Conservation (phyloP, 345 rosid genomes). For the Hypericum androsaemum region DNA sequence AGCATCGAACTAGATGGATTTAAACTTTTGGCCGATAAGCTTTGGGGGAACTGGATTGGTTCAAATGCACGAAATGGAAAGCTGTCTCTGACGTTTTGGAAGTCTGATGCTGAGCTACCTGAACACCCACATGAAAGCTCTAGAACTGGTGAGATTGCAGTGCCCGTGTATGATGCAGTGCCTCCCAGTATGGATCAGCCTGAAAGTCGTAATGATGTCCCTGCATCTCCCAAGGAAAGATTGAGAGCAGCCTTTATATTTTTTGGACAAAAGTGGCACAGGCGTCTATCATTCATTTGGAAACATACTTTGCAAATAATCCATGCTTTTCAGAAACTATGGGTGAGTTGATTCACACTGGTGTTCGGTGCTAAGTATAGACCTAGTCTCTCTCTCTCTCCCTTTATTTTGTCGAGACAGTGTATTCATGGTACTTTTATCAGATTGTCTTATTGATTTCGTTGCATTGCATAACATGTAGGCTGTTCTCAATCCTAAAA, state of each 20-base stretch:
- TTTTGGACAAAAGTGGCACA: slow-evolving; percentile 59
- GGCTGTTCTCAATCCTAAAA: no score
- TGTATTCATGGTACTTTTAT: no score
- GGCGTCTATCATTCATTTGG: slow-evolving; percentile 65
- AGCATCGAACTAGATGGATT: slow-evolving; percentile 38
- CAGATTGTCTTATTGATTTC: no score
- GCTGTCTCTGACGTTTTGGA: slow-evolving; percentile 36
- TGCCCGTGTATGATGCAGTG: slow-evolving; percentile 28
- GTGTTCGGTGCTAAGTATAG: not conserved
- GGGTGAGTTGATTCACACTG: slow-evolving; percentile 45
- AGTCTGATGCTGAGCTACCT: slow-evolving; percentile 36
- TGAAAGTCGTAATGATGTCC: slow-evolving; percentile 43
- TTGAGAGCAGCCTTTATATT: slow-evolving; percentile 55
- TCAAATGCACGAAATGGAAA: slow-evolving; percentile 39
- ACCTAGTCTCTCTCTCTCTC: no score
- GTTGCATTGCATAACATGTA: no score
- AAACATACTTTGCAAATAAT: slow-evolving; percentile 38
- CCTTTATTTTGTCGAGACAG: no score
- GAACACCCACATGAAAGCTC: slow-evolving; percentile 49
- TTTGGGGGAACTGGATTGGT: slow-evolving; percentile 45
- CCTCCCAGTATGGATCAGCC: slow-evolving; percentile 39
- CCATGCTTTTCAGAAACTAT: slow-evolving; percentile 44
- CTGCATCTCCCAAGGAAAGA: slow-evolving; percentile 61
- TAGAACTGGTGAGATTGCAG: slow-evolving; percentile 26
- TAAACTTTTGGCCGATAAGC: slow-evolving; percentile 32